Evolutionary conservation across 495 filamentous ascomycete species (phyloP), one percentile per base, ranked within the genome.

Genomic region (Aspergillus wentii): DNA sequence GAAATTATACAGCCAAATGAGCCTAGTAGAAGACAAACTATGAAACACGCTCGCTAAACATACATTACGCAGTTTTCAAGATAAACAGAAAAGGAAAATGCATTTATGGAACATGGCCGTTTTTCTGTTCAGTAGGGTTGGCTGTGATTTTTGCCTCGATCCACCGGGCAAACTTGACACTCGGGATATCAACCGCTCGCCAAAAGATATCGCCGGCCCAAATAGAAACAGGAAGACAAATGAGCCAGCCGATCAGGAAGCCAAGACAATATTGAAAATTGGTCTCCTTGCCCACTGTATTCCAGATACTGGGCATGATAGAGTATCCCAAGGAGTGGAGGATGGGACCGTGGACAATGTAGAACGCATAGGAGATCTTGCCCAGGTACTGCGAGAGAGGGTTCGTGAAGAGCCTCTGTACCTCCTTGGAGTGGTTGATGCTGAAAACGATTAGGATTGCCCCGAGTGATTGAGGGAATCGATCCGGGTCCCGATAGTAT

Each of bases 261-360:
- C 75, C 70, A 3, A 72, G 21, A n/a, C 66, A 69, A 33, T 68
- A 73, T 26, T 72, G 62, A 17, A 68, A 67, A 5, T 79, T 51
- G 4, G 68, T 74, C 38, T 72, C 61, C 31, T 71, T 64, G 28
- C 76, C 79, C 0, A 69, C 65, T n/a, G 76, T 30, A 3, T 55
- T 54, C 68, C 76, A 78, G 41, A 79, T 69, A 20, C 64, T 71
- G 20, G 64, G 61, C 56, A 79, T 62, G 33, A 79, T 49, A 0
- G 56, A 48, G 35, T 67, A 69, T 22, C 72, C 70, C 34, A 75
- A 59, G 0, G 68, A 60, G 34, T 65, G 66, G 2, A 79, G 61
- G 14, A 79, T 69, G 2, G 76, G 75, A 4, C 76, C 78, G 43
- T 85, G 80, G 11, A 83, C 72, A 28, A 85, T 68, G 38, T 85